These are phyloP conservation scores for Avena atlantica DNA, from an alignment of 176 grass and related monocot species.

Conservation along the genomic window DNA sequence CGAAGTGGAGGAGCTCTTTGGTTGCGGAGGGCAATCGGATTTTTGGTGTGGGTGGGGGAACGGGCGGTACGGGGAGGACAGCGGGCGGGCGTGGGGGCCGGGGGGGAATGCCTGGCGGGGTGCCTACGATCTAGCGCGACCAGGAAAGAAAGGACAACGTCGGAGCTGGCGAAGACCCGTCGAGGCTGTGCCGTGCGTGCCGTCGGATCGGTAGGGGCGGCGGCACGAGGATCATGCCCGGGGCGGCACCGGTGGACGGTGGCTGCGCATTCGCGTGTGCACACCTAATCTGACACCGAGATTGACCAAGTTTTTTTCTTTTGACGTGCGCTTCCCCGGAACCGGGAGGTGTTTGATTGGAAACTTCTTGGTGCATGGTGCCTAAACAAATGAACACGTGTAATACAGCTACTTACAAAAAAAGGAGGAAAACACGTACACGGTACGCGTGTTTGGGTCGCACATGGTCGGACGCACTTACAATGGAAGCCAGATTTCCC, in stretches of 20 bases:
- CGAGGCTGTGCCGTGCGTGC: slow-evolving; percentile 1
- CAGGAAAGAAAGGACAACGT: background rate
- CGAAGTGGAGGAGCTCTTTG: slow-evolving; percentile 21
- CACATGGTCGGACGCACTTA: too few species aligned
- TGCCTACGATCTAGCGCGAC: slow-evolving; percentile 32
- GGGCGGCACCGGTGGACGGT: background rate
- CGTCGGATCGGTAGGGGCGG: slow-evolving; percentile 25
- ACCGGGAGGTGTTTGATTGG: too few species aligned
- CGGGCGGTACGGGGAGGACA: slow-evolving; percentile 35
- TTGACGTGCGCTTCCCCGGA: too few species aligned
- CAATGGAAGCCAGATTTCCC: too few species aligned
- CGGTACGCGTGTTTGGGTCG: too few species aligned
- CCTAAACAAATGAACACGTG: too few species aligned
- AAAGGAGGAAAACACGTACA: too few species aligned
- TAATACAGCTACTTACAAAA: too few species aligned
- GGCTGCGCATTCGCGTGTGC: background rate
- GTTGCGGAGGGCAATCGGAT: slow-evolving; percentile 32
- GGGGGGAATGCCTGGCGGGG: background rate
- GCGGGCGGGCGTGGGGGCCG: background rate
- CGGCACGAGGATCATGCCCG: background rate
- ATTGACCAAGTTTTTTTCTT: too few species aligned
- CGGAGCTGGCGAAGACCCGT: background rate
- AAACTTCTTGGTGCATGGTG: too few species aligned
- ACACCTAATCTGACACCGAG: too few species aligned
- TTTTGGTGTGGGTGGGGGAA: slow-evolving; percentile 13